Evolutionary conservation across 2,329 filamentous ascomycete genomes (phyloP).

Genomic region (Epichloe gansuensis): DNA sequence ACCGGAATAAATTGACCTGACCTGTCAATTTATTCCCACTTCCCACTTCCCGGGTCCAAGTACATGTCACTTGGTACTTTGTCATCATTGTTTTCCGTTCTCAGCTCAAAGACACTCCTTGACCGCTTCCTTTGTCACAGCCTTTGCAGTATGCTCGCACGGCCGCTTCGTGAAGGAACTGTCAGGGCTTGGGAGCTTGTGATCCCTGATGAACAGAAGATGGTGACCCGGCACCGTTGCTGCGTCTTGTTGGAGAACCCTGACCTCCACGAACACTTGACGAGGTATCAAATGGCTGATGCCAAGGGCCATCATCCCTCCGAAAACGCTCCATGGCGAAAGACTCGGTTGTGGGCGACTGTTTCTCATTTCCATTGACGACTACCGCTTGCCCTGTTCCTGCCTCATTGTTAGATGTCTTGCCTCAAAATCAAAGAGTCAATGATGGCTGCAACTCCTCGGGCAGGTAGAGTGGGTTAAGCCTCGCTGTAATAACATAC

Average conservation of each 20-base stretch:
- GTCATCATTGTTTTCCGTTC: too few relatives aligned
- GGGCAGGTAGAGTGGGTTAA: neutral
- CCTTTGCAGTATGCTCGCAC: too few relatives aligned
- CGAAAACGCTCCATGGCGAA: slow-evolving; percentile 3
- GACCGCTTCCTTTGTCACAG: too few relatives aligned
- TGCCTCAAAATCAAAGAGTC: neutral
- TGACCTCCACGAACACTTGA: neutral
- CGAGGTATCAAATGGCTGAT: neutral
- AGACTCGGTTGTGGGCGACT: neutral
- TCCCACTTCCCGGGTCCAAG: neutral
- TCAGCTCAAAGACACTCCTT: too few relatives aligned
- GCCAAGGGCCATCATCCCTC: slow-evolving; percentile 3
- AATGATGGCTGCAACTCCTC: neutral
- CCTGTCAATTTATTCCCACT: neutral
- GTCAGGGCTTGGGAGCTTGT: neutral
- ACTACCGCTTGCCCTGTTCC: neutral
- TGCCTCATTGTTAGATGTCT: neutral
- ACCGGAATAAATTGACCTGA: neutral
- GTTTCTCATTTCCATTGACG: neutral
- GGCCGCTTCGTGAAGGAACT: neutral
- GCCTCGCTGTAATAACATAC: neutral
- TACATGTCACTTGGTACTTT: neutral
- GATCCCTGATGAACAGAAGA: neutral
- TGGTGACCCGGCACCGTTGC: neutral
- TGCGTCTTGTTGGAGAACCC: neutral